phyloP scores from a whole-genome alignment of 2,329 filamentous ascomycete species.

The Calycina herbarum region DNA sequence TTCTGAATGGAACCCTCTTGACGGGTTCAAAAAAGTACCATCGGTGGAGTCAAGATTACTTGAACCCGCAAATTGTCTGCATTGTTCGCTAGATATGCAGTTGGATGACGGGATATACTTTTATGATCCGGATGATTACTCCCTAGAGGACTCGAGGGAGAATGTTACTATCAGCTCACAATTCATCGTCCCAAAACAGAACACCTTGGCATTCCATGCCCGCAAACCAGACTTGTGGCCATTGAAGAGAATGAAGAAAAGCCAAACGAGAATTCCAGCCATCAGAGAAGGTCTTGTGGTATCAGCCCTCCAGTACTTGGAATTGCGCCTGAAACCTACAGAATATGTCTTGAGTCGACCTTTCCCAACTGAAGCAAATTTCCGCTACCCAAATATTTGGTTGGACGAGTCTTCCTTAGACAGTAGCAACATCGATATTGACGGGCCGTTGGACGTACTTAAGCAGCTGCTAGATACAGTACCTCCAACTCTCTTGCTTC shows the following conservation, averaged over 20 bases:
- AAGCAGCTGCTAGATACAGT: background rate
- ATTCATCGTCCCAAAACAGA: too few relatives aligned
- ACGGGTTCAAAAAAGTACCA: background rate
- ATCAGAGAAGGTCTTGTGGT: conserved; percentile 6
- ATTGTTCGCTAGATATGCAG: conserved; percentile 3
- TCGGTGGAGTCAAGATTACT: background rate
- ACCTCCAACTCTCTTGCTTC: conserved; percentile 6
- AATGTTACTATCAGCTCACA: too few relatives aligned
- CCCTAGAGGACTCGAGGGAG: too few relatives aligned
- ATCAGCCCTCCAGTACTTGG: conserved; percentile 7
- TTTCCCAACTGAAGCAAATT: background rate
- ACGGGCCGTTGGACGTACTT: background rate
- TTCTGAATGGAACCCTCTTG: conserved; percentile 7
- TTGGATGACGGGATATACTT: too few relatives aligned
- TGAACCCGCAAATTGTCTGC: background rate
- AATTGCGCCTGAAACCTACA: conserved; percentile 5
- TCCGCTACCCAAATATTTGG: conserved; percentile 10
- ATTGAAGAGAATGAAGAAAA: background rate
- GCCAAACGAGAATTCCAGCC: background rate
- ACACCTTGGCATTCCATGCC: background rate
- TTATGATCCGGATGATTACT: too few relatives aligned
- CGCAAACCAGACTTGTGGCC: background rate
- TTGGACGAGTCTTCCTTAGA: conserved; percentile 2
- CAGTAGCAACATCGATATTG: background rate
- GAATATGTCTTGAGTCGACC: conserved; percentile 1